Base-by-base conservation (phyloP, 2,329 filamentous ascomycete genomes). In the Fusarium pseudoanthophilum region DNA sequence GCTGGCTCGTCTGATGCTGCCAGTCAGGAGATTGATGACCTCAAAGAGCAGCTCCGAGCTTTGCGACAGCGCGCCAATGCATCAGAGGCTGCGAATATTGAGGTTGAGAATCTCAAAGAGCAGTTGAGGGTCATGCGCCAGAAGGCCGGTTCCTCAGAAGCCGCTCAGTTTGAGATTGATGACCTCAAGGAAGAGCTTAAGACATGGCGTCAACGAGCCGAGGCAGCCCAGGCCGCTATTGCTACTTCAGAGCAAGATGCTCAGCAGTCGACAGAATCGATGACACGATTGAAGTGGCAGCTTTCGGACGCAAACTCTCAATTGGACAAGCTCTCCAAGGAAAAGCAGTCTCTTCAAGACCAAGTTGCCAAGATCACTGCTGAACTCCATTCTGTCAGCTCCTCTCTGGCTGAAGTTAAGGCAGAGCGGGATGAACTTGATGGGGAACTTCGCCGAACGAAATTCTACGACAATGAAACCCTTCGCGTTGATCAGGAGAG, bases 391-490 rank as follows among this genome's bases (percentile, higher is more conserved):
- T 85, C 88, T 39, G 81, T 92, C 28, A 87, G 87, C 55, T 83
- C 84, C n/a, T 87, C 87, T 2, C 82, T 90, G 18, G 85, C 87
- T 18, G 89, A 91, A 72, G 81, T 86, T 14, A 87, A 90, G 78
- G 88, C 90, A 4, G 91, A 94, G 75, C 88, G 91, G 16, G 90
- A 93, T 75, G 90, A 92, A 77, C 81, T 93, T 26, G 88, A 91
- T 63, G 87, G 83, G 37, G 89, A 92, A 75, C 83, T 93, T 26
- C 85, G 86, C 49, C 85, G 86, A 30, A 79, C 85, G n/a, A 85
- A 84, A 69, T 85, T 89, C 43, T 86, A 88, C 61, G 88, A 88
- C 55, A 87, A 87, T 61, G 88, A 91, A 65, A 89, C 87, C 2
- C 87, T 89, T 74, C 87, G 87, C 18, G 80, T 92, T 51, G 92